Conservation (phyloP, 306 rosid genomes). For the Cucumis melo region DNA sequence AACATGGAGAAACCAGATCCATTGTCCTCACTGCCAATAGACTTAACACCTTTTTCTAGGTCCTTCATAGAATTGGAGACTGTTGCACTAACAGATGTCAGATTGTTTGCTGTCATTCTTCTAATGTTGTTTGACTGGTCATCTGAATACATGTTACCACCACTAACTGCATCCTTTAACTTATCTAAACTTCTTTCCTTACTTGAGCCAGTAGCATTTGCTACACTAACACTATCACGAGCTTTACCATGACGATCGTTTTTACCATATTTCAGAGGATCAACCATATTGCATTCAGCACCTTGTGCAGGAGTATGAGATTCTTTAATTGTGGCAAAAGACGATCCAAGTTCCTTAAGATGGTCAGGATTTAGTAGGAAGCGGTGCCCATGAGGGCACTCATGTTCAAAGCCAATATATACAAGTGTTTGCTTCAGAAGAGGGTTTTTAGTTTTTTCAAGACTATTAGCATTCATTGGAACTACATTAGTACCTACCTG, state of each 20-base stretch:
- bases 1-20: slow-evolving; percentile 60
- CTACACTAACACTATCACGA: slow-evolving; percentile 37
- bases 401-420: slow-evolving; percentile 89
- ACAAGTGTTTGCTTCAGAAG: slow-evolving; percentile 30
- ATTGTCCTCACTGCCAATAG: slow-evolving; percentile 33
- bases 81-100: slow-evolving; percentile 22
- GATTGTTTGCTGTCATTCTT: slow-evolving; percentile 28
- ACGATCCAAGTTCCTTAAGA: slow-evolving; percentile 55
- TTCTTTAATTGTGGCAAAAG: slow-evolving; percentile 43
- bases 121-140: slow-evolving; percentile 20
- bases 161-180: slow-evolving; percentile 33
- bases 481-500: slow-evolving; percentile 61
- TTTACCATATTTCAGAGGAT: slow-evolving; percentile 32
- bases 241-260: slow-evolving; percentile 37
- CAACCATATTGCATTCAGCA: slow-evolving; percentile 19
- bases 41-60: slow-evolving; percentile 38
- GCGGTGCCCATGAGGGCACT: slow-evolving; percentile 91
- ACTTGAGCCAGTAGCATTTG: slow-evolving; percentile 22
- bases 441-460: slow-evolving; percentile 32
- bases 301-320: slow-evolving; percentile 33
- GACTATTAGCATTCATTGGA: slow-evolving; percentile 45
- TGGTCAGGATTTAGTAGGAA: slow-evolving; percentile 62
- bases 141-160: slow-evolving; percentile 27
- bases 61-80: slow-evolving; percentile 25
- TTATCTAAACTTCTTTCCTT: slow-evolving; percentile 36